Percentiles rank a stretch among this genome's conserved stretches.
Conservation (phyloP, 176 grass and related monocot genomes). For the Aechmea fasciata region DNA sequence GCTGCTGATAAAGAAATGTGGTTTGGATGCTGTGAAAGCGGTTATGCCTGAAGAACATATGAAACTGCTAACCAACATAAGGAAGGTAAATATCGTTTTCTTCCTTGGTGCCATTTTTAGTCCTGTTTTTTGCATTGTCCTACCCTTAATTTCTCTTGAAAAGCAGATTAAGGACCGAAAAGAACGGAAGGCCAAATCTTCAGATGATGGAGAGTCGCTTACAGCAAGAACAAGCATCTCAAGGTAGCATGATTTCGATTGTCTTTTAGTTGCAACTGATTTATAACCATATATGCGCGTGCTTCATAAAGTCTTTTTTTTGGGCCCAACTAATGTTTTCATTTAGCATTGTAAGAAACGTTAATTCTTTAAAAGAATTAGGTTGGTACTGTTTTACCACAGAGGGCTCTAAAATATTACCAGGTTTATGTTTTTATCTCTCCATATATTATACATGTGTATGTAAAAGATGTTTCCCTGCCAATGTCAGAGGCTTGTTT, state of each 20-base stretch:
- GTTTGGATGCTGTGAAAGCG: conserved; percentile 81
- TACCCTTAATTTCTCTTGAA: conserved; percentile 12
- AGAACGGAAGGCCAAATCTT: conserved; percentile 63
- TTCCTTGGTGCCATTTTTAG: background rate
- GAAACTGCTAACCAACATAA: conserved; percentile 82
- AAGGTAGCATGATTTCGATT: conserved; percentile 31
- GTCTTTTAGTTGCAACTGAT: background rate
- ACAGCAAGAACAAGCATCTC: conserved; percentile 47
- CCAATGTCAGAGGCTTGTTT: background rate
- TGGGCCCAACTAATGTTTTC: too few species aligned
- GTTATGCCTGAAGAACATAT: conserved; percentile 97
- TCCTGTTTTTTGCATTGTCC: background rate
- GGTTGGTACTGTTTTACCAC: background rate
- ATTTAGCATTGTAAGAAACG: too few species aligned
- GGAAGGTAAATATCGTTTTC: conserved; percentile 45
- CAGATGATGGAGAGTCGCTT: conserved; percentile 53
- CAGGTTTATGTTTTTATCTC: too few species aligned
- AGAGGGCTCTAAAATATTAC: background rate
- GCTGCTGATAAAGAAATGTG: conserved; percentile 95
- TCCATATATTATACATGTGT: too few species aligned
- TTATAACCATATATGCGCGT: background rate
- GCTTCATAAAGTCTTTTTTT: background rate
- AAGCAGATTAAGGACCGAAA: conserved; percentile 71
- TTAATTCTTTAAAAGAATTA: too few species aligned
- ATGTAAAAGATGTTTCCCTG: too few species aligned